A percentile compares a stretch with the other conserved stretches of the same genome.
phyloP scores from a whole-genome alignment of 2,329 filamentous ascomycete species.

The Fusarium robinianum region DNA sequence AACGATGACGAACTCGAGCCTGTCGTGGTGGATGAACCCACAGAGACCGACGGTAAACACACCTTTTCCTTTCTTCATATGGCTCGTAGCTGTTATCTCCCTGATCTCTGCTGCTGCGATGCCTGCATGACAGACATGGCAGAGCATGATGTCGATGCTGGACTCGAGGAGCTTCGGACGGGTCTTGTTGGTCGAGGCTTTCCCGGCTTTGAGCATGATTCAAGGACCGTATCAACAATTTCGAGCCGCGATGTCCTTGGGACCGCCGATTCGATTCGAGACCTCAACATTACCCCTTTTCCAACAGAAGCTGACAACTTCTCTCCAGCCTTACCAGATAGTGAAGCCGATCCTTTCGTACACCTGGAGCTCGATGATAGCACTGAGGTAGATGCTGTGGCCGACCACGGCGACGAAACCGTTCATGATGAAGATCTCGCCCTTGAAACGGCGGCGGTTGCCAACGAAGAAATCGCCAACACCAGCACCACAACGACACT shows the following conservation, averaged over 20 bases:
- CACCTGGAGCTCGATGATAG: constrained; percentile 34
- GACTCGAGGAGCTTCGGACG: no score
- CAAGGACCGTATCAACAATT: no score
- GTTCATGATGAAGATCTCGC: constrained; percentile 22
- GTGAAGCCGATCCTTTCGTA: constrained; percentile 34
- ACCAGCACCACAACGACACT: constrained; percentile 42
- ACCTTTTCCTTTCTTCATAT: constrained; percentile 12
- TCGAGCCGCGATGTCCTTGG: no score
- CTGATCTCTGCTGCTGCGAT: constrained; percentile 27
- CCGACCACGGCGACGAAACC: constrained; percentile 21
- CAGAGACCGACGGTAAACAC: constrained; percentile 35
- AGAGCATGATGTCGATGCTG: constrained; percentile 25
- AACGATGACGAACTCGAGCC: constrained; percentile 14
- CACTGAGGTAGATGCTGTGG: constrained; percentile 21
- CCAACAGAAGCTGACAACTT: constrained; percentile 34
- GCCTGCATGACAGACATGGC: constrained; percentile 20
- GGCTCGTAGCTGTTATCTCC: constrained; percentile 22
- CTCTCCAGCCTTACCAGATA: constrained; percentile 30
- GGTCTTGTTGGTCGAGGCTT: no score
- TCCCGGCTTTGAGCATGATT: no score
- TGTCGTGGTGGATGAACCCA: constrained; percentile 8
- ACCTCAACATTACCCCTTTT: constrained; percentile 24
- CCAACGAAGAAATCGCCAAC: constrained; percentile 23
- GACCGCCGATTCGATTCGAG: constrained; percentile 24
- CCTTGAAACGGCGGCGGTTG: constrained; percentile 17